Evolutionary conservation across 257 asterid species (phyloP), one percentile per base, ranked within the genome.

Genomic region (Petunia axillaris): DNA sequence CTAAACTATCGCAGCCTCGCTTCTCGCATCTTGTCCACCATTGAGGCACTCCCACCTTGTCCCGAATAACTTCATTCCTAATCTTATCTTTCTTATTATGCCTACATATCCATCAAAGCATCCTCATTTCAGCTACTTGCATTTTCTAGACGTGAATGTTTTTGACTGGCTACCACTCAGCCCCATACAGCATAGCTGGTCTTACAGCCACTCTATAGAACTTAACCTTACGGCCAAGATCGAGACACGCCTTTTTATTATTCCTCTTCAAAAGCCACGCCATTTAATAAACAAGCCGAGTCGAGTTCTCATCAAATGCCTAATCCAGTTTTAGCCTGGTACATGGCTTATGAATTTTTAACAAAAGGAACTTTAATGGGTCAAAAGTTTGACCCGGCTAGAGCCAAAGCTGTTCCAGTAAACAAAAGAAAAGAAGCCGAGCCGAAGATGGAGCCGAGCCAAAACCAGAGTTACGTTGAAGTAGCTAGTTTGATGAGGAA

Each of bases 261-360:
- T 37, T 80, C 73, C 11, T 83, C 85, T 39, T 16, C 82, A 7
- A 88, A 79, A 76, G 88, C 85, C 82, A 77, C 82, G 89, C 77
- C 91, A 87, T 84, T 68, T 5, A 1, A 1, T 15, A 71, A 48
- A 35, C 13, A 0, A 81, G 38, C 39, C 79, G 41, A 41, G 74
- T 82, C 81, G 85, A 65, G 44, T 70, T 85, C 55, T 43, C 74
- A 82, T 15, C 60, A 71, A 35, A 71, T 71, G 50, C n/a, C 85
- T 0, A 92, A 90, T 52, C 87, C 91, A 89, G 88, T 92, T 37
- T 46, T 93, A 75, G 97, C 94, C 52, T 96, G 96, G 9, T 89
- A 90, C 82, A 81, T 93, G 93, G 97, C 96, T 48, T 81, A 84
- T 84, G 96, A 93, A 87, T 93, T 84, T 75, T 82, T 90, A 10